Evolutionary conservation across 805 yeast genomes (phyloP), one percentile per base, ranked within the genome.

Genomic region (Ascoidea rubescens): DNA sequence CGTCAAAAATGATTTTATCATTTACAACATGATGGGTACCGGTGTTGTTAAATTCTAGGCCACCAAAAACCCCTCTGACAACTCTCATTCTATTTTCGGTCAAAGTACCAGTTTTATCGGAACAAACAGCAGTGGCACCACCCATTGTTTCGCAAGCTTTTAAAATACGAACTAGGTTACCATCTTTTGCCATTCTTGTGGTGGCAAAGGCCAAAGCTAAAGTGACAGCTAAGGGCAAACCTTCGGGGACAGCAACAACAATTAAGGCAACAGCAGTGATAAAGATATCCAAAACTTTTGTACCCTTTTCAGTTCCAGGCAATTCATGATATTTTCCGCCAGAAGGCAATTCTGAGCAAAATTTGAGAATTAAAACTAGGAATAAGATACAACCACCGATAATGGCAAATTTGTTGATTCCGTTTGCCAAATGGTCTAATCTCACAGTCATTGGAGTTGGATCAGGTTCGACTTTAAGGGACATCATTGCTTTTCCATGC

Each of bases 221-320:
- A 1, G 99, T 93, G 16, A 93, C 99, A 1, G 99, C 99, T 53
- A 93, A 72, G 1, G 99, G 99, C 53, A 93, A 75, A 56, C 99
- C 99, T 69, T 93, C 99, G 3, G 99, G 99, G n/a, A 93, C 96
- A 0, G 99, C 99, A 50, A 93, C 99, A 14, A 91, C 99, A 32
- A 93, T 81, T 59, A 93, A 77, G 0, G 99, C 89, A 55, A 93
- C 85, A 0, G 98, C 84, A 30, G 93, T 87, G 61, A 93, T 93
- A 55, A 93, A 72, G 53, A 91, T 86, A 60, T 87, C 83, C 70
- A 93, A 71, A 59, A 90, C 90, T 58, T 76, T 77, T 52, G 87
- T 80, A 58, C 96, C 97, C 69, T 89, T 90, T 61, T 82, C 78
- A 5, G 96, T 78, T 5, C 87, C 68, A 0, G 78, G 64, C 5